phyloP scores from a whole-genome alignment of 2,329 filamentous ascomycete species.

The Ophiostoma triangulosporum region DNA sequence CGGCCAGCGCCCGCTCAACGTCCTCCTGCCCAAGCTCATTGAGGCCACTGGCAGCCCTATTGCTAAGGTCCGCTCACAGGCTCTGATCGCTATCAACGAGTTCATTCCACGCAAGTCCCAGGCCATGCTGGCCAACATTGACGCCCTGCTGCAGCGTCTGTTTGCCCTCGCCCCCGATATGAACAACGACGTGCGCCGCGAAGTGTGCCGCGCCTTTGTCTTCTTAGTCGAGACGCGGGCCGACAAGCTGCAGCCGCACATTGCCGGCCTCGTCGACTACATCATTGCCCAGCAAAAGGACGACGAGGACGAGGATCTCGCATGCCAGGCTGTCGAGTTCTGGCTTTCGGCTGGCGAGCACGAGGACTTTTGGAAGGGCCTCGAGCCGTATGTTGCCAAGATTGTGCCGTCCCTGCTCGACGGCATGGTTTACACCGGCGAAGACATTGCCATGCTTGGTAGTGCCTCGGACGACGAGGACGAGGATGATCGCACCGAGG shows the following conservation, averaged over 20 bases:
- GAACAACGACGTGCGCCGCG: conserved; percentile 70
- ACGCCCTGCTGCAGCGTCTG: conserved; percentile 67
- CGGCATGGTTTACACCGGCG: conserved; percentile 92
- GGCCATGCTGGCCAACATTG: conserved; percentile 67
- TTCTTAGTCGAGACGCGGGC: conserved; percentile 82
- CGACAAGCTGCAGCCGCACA: conserved; percentile 80
- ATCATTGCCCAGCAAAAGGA: conserved; percentile 81
- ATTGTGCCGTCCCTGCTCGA: conserved; percentile 84
- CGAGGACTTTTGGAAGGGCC: conserved; percentile 57
- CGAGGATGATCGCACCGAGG: conserved; percentile 75
- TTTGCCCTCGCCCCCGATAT: conserved; percentile 69
- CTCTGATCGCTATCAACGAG: conserved; percentile 76
- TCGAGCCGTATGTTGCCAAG: conserved; percentile 66
- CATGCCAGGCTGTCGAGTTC: conserved; percentile 91
- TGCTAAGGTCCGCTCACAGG: conserved; percentile 64
- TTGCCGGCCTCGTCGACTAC: conserved; percentile 80
- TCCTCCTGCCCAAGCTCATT: conserved; percentile 82
- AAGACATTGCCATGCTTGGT: conserved; percentile 77
- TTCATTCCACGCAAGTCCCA: conserved; percentile 79
- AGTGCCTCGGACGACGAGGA: conserved; percentile 83
- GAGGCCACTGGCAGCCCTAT: conserved; percentile 68
- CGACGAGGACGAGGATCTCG: conserved; percentile 75
- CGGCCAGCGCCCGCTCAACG: conserved; percentile 74
- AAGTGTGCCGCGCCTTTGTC: conserved; percentile 88
- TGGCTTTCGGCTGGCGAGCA: conserved; percentile 93